These are phyloP conservation scores for Botryotinia convoluta DNA, from an alignment of 2,329 filamentous ascomycete species.

Conservation along the genomic window DNA sequence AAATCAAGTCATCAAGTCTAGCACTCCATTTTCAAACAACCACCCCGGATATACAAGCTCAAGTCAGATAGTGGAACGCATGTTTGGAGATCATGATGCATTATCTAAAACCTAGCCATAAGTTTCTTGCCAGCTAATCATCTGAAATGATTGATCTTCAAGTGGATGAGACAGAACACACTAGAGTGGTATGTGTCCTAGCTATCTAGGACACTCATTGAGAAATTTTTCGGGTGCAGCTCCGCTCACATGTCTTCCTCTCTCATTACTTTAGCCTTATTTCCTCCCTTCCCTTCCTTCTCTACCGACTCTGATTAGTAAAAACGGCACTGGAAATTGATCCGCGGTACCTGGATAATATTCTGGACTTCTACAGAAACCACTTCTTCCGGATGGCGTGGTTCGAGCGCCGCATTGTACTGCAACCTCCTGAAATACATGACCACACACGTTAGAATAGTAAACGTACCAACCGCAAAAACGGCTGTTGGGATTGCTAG, in stretches of 20 bases:
- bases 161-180: background rate
- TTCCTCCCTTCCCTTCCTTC: background rate
- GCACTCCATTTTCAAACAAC: background rate
- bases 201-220: background rate
- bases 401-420: background rate
- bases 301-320: background rate
- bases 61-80: background rate
- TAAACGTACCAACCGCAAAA: background rate
- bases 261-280: background rate
- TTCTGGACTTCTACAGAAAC: background rate
- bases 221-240: background rate
- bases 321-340: background rate
- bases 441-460: background rate
- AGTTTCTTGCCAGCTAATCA: background rate
- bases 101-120: background rate
- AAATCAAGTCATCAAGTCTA: background rate
- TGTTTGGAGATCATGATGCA: background rate
- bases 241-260: background rate
- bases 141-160: background rate
- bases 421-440: background rate
- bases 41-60: background rate
- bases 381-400: background rate
- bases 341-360: background rate
- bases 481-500: background rate
- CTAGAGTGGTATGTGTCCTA: background rate